Conservation (phyloP, 2,329 filamentous ascomycete genomes). For the Penicillium glabrum region DNA sequence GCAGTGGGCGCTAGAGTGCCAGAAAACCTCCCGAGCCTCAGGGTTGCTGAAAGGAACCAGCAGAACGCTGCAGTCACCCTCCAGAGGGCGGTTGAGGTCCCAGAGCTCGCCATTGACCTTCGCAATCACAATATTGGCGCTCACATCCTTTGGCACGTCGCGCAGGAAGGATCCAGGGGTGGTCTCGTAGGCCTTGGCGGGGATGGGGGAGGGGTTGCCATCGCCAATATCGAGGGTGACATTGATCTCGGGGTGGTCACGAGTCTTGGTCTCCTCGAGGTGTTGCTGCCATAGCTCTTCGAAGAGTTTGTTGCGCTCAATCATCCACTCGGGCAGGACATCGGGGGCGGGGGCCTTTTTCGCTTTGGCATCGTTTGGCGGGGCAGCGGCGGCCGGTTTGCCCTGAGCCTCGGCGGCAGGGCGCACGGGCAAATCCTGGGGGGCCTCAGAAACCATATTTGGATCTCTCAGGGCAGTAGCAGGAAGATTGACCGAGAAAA, state of each 20-base stretch:
- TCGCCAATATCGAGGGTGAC: constrained; percentile 49
- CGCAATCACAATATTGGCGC: constrained; percentile 82
- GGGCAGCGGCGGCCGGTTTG: constrained; percentile 29
- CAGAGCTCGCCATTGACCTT: constrained; percentile 82
- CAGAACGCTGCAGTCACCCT: constrained; percentile 81
- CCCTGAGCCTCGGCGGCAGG: constrained; percentile 31
- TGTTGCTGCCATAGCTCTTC: constrained; percentile 83
- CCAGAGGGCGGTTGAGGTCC: constrained; percentile 89
- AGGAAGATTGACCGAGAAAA: constrained; percentile 24
- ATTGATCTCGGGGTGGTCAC: constrained; percentile 47
- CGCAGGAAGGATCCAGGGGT: constrained; percentile 76
- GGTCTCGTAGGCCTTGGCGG: constrained; percentile 85
- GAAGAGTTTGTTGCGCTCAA: constrained; percentile 82
- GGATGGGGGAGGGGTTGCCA: constrained; percentile 40
- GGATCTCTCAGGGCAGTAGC: constrained; percentile 13
- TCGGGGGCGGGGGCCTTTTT: constrained; percentile 28
- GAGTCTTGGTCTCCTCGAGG: constrained; percentile 68
- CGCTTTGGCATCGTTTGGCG: constrained; percentile 32
- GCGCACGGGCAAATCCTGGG: constrained; percentile 39
- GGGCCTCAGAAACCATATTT: constrained; percentile 35
- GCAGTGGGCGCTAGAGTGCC: constrained; percentile 94
- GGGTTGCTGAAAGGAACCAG: constrained; percentile 76
- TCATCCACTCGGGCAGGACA: constrained; percentile 70
- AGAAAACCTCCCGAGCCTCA: constrained; percentile 90
- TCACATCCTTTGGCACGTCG: constrained; percentile 79